phyloP scores from a whole-genome alignment of 2,329 filamentous ascomycete genomes.

The Diaporthe amygdali region DNA sequence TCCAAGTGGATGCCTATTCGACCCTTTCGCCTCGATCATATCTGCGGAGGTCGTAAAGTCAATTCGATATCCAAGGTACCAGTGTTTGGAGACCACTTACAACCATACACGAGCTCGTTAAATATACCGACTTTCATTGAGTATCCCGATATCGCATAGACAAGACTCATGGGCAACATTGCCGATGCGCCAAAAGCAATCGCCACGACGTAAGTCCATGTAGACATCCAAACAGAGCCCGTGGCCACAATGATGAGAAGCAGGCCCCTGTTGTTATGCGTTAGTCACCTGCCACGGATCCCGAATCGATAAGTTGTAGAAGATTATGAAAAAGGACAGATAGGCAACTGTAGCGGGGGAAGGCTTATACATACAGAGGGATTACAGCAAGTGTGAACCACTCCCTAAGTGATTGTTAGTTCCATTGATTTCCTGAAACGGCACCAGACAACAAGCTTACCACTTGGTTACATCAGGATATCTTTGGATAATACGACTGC shows the following conservation, averaged over 20 bases:
- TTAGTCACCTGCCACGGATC: too few species aligned
- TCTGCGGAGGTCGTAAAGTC: slow-evolving; percentile 1
- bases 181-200: slow-evolving; percentile 28
- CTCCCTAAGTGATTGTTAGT: background rate
- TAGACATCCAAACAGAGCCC: slow-evolving; percentile 27
- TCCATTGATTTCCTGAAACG: fast-evolving
- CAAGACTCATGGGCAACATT: slow-evolving; percentile 28
- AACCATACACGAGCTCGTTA: slow-evolving; percentile 29
- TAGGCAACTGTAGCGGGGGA: too few species aligned
- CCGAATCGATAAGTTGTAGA: too few species aligned
- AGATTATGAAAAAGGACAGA: too few species aligned
- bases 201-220: slow-evolving; percentile 28
- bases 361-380: too few species aligned
- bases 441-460: background rate
- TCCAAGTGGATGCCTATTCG: slow-evolving; percentile 23
- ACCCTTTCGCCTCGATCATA: slow-evolving; percentile 26
- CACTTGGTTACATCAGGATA: slow-evolving; percentile 20
- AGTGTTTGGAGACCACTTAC: background rate
- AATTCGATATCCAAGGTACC: background rate
- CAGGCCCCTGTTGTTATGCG: too few species aligned
- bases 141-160: slow-evolving; percentile 28
- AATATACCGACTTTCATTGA: slow-evolving; percentile 28
- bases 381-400: slow-evolving; percentile 7
- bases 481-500: slow-evolving; percentile 10
- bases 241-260: slow-evolving; percentile 28